Evolutionary conservation across 129 eudicot genomes (phyloP).

Genomic region (Flaveria robusta): DNA sequence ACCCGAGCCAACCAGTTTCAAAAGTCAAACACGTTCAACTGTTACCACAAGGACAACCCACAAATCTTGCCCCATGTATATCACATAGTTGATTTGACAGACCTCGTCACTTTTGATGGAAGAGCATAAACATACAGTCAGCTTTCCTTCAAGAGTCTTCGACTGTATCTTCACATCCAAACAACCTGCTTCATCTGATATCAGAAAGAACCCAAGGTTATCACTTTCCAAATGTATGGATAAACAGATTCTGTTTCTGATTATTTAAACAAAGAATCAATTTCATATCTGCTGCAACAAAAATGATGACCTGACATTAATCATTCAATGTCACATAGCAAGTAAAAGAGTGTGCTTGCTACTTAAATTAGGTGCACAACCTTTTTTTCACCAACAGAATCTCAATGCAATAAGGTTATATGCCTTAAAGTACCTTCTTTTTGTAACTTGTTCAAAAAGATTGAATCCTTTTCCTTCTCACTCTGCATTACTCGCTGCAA

Average conservation of each 20-base stretch:
- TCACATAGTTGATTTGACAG: background rate
- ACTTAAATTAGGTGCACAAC: constrained; percentile 18
- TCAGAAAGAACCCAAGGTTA: constrained; percentile 12
- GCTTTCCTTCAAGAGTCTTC: constrained; percentile 71
- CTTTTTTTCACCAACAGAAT: constrained; percentile 7
- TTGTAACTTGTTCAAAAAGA: constrained; percentile 44
- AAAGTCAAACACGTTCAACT: background rate
- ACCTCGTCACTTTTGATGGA: constrained; percentile 53
- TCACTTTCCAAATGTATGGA: constrained; percentile 12
- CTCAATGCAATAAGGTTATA: constrained; percentile 19
- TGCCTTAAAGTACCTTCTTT: constrained; percentile 46
- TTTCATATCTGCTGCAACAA: constrained; percentile 3
- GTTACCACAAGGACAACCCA: background rate
- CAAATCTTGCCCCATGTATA: background rate
- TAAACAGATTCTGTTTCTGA: background rate
- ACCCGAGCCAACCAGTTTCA: background rate
- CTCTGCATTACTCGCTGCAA: constrained; percentile 69
- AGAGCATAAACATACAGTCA: constrained; percentile 75
- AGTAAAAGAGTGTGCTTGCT: background rate
- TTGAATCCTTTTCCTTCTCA: constrained; percentile 61
- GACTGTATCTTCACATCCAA: constrained; percentile 66
- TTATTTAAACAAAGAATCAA: background rate
- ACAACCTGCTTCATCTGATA: constrained; percentile 54
- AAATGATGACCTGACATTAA: no score
- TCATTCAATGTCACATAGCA: no score